Base-by-base conservation (phyloP, 805 yeast genomes). In the Lachancea fermentati region DNA sequence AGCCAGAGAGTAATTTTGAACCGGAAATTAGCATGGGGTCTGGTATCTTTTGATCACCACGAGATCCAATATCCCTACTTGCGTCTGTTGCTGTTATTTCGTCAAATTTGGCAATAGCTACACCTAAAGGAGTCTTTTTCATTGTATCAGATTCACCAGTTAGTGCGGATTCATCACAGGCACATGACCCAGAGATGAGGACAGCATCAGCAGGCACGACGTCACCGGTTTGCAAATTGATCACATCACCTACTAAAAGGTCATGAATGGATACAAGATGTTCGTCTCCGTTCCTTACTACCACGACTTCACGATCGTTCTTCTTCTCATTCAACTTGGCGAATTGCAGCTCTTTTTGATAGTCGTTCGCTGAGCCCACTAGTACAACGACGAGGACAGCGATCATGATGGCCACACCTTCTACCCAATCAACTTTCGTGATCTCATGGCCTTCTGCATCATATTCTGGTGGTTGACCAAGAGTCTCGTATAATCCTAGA, bases 371-470 rank as follows among this genome's bases (percentile, higher is more conserved):
- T 2, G 96, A 93, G 36, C 97, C 95, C 11, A 94, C 98, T 2
- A 86, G 49, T 4, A 91, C 96, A 25, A 93, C 97, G 44, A 93
- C 91, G 4, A 78, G 54, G 17, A 93, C 85, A 15, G 99, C 99
- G 3, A 83, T 83, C 51, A 93, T 76, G 57, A 93, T 93, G 30
- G 98, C 99, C 29, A 89, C 95, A 51, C 99, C 99, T 68, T 93
- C 99, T 35, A 94, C 96, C 97, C 97, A 93, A 54, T 91, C 96
- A 24, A 93, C 94, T 53, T 79, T 76, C 13, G 97, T 96, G 41
- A 79, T 61, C 15, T 77, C 69, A 16, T 77, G 71, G 19, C 96
- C 95, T 48, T 86, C 85, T 4, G 75, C 78, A 60, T 91, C 96
- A 52, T 75, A 75, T 55, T 77, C 78, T 0, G 85, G 71, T 0